Conservation (phyloP, 2,329 filamentous ascomycete genomes). For the Cercospora beticola region DNA sequence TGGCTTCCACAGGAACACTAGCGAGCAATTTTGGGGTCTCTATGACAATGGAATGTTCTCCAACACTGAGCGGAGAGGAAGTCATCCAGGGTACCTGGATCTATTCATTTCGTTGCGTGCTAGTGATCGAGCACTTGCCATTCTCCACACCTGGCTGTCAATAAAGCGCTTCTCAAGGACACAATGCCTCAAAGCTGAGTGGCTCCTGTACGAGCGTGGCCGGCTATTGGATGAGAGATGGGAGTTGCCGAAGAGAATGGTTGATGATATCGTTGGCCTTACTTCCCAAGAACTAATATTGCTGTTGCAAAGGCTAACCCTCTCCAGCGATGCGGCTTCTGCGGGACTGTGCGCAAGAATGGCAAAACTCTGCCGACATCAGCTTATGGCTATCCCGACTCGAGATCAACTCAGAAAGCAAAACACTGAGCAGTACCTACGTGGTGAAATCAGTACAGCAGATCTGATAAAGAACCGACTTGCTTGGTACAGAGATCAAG, state of each 20-base stretch:
- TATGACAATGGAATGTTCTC: constrained; percentile 20
- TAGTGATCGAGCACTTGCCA: constrained; percentile 44
- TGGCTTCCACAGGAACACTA: constrained; percentile 26
- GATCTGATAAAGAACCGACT: constrained; percentile 32
- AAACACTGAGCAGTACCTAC: constrained; percentile 44
- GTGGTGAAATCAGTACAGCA: constrained; percentile 37
- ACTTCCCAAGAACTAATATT: constrained; percentile 9
- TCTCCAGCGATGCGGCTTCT: background rate
- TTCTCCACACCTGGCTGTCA: constrained; percentile 45
- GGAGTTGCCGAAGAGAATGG: constrained; percentile 7
- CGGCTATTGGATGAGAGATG: constrained; percentile 1
- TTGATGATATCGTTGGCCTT: constrained; percentile 9
- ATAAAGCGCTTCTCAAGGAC: constrained; percentile 38
- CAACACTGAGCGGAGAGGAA: background rate
- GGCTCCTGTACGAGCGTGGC: background rate
- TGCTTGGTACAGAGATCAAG: constrained; percentile 45
- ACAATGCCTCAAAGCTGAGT: constrained; percentile 14
- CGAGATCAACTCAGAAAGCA: constrained; percentile 20
- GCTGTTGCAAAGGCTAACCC: background rate
- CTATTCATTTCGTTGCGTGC: constrained; percentile 48
- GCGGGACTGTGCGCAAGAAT: background rate
- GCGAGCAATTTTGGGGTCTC: constrained; percentile 30
- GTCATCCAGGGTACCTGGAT: constrained; percentile 33
- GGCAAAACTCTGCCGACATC: background rate
- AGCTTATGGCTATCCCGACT: constrained; percentile 32